Evolutionary conservation across 306 rosid genomes (phyloP), one percentile per base, ranked within the genome.

Genomic region (Neltuma alba): DNA sequence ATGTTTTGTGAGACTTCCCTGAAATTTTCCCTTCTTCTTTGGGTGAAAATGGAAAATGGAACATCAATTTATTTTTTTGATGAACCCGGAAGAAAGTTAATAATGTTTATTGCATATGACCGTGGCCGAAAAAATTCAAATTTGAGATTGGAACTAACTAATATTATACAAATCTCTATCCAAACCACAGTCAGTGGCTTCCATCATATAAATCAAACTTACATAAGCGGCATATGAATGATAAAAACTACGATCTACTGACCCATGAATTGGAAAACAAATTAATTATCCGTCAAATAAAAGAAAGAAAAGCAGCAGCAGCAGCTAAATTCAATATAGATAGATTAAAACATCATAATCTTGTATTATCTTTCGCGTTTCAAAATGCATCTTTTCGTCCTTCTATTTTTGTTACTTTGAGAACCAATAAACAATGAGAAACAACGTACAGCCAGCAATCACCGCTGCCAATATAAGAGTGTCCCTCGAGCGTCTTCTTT

Each of bases 361-460:
- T 66, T 75, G 74, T 64, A 76, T 77, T 85, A 44, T 31, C 82
- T 85, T 68, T 79, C 68, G 74, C 67, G 85, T 55, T 63, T 66
- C 75, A 82, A 76, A 77, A 71, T 80, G 34, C 52, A 23, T 14
- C 1, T 28, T 60, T 28, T 60, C 7, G 31, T 61, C 37, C 38
- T 20, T 61, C 62, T 54, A 23, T 54, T 4, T 25, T 62, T 80
- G 61, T 89, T 86, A 93, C 89, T 93, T 96, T 54, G 98, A 96
- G 77, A 96, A 94, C 99, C 99, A 91, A 71, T 93, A 96, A 91
- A 96, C 84, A 80, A 96, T 90, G 85, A 96, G 88, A 86, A 96
- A 93, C 93, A 96, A 82, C 77, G 99, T 91, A 89, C 99, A 93
- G 60, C 90, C 97, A 15, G 99, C 99, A 84, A 96, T 90, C 80